These are phyloP conservation scores for Calonectria henricotiae DNA, from an alignment of 2,329 filamentous ascomycete species.

Conservation along the genomic window DNA sequence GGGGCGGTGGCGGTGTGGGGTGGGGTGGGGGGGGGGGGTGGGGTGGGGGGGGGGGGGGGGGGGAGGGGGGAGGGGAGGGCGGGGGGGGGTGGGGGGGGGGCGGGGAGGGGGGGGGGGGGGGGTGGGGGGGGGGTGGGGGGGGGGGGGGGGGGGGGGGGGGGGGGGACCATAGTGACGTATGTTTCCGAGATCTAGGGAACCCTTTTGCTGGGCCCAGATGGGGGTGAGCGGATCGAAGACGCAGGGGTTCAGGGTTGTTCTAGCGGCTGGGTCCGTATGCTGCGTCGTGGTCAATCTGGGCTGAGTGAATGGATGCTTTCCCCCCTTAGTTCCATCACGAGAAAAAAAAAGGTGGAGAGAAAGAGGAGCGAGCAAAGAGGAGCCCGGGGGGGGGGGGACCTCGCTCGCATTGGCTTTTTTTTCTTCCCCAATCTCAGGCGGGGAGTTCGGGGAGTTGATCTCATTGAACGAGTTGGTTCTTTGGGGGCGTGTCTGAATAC, in stretches of 20 bases:
- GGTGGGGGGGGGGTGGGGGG: no score
- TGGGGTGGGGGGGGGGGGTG: no score
- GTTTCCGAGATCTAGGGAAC: constrained; percentile 33
- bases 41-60: no score
- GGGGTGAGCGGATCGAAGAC: constrained; percentile 44
- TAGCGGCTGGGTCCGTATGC: constrained; percentile 17
- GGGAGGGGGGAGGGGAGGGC: no score
- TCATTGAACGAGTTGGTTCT: neutral
- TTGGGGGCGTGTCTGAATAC: constrained; percentile 6
- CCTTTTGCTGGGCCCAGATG: neutral
- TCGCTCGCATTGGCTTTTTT: neutral
- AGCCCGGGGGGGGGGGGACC: neutral
- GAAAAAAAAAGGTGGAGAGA: neutral
- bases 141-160: no score
- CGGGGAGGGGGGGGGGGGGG: no score
- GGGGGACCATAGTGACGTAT: constrained; percentile 47
- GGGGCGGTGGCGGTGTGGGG: no score
- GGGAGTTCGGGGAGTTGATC: constrained; percentile 37
- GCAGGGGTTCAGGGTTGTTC: constrained; percentile 31
- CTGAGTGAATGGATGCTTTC: constrained; percentile 3
- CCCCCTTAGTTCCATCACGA: neutral
- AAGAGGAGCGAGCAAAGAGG: neutral
- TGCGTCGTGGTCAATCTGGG: neutral
- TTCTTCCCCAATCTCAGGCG: neutral
- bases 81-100: no score